These are phyloP conservation scores for Aureobasidium zeae DNA, from an alignment of 2,329 filamentous ascomycete genomes.

Conservation along the genomic window DNA sequence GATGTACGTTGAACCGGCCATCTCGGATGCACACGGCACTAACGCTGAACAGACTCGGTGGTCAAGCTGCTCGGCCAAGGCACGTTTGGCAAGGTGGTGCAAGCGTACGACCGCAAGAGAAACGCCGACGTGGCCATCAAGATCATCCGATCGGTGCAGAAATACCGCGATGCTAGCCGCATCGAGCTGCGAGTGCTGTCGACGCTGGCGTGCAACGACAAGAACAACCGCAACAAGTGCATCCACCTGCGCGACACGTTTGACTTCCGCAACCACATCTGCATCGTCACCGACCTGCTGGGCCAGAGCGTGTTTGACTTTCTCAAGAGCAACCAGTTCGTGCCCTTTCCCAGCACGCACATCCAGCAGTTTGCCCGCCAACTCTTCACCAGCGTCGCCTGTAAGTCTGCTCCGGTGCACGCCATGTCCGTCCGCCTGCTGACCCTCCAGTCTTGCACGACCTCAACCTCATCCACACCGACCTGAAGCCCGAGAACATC, in stretches of 20 bases:
- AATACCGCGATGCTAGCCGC: conserved; percentile 90
- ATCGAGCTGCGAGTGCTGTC: conserved; percentile 91
- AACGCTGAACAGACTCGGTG: conserved; percentile 60
- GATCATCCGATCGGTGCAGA: conserved; percentile 95
- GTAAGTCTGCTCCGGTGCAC: conserved; percentile 49
- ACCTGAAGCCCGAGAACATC: conserved; percentile 60
- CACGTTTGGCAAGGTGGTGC: conserved; percentile 96
- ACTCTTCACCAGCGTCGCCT: conserved; percentile 94
- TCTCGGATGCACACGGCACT: conserved; percentile 7
- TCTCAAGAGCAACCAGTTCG: conserved; percentile 87
- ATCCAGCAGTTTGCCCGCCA: conserved; percentile 96
- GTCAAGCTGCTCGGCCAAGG: conserved; percentile 86
- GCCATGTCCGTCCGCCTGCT: conserved; percentile 21
- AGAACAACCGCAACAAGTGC: conserved; percentile 85
- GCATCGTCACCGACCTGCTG: conserved; percentile 66
- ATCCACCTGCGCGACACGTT: conserved; percentile 96
- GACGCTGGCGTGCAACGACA: conserved; percentile 84
- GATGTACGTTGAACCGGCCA: conserved; percentile 57
- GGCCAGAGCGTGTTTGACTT: conserved; percentile 98
- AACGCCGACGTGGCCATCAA: conserved; percentile 87
- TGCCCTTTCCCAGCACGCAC: conserved; percentile 95
- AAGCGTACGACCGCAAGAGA: conserved; percentile 71
- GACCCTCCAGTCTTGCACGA: conserved; percentile 71
- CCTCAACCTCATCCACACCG: conserved; percentile 91
- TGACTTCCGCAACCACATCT: conserved; percentile 94